Evolutionary conservation across 1,284 basidiomycete genomes (phyloP), one percentile per base, ranked within the genome.

Genomic region (Rhodotorula sp.): DNA sequence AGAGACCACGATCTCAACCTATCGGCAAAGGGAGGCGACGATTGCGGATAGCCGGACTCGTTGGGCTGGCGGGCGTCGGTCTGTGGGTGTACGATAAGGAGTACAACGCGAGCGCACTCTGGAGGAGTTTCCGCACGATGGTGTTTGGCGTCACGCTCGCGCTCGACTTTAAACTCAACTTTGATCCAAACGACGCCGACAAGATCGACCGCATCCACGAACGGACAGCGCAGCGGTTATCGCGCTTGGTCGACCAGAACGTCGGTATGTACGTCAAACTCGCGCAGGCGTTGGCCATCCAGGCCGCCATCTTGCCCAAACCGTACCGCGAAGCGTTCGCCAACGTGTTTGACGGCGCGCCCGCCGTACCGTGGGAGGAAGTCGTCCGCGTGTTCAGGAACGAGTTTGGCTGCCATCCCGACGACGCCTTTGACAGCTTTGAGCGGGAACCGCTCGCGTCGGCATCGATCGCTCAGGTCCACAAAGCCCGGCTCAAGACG

Each of bases 201-300:
- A 81, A 84, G 62, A 93, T 94, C 76, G 88, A 89, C 10, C 83
- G 85, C 29, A 82, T 95, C 5, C 93, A 95, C 74, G 86, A 89
- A 72, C 86, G 93, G 58, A 91, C 93, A 17, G 91, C 91, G 0
- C 82, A 87, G n/a, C 83, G 91, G 60, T 82, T 95, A 58, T 88
- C 87, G 74, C 82, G 88, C 79, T 83, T 93, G 59, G 87, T 75
- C 74, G 89, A 87, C 4, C 84, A 84, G 29, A 94, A 94, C 80
- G 89, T 90, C 56, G 93, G 93, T 4, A 82, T 95, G 15, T 95
- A 94, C 80, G 91, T 95, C 78, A 95, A 95, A 80, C 89, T 94
- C 48, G 92, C 90, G 83, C 80, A 80, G 84, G 82, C 46, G 22
- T 87, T 92, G 58, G 91, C 89, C 14, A 87, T 91, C 20, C 94